phyloP scores from a whole-genome alignment of 2,329 filamentous ascomycete genomes.

The Lasiodiplodia hormozganensis region DNA sequence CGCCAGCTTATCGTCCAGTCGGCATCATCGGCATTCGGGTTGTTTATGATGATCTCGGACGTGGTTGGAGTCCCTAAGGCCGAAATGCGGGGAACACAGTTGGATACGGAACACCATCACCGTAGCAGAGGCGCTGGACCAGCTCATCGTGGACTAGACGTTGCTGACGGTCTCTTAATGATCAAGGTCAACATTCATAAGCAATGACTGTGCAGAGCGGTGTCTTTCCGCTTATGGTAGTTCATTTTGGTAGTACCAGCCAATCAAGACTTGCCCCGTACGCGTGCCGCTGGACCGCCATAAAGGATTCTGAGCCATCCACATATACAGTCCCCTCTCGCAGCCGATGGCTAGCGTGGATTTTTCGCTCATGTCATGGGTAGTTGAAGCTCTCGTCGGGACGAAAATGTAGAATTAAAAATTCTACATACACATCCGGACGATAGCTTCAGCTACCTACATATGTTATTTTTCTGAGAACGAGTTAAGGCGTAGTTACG shows the following conservation, averaged over 20 bases:
- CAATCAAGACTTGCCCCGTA: conserved; percentile 7
- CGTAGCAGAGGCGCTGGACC: not conserved
- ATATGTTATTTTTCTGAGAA: too few relatives aligned
- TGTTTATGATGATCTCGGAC: conserved; percentile 14
- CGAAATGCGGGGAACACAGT: conserved; percentile 21
- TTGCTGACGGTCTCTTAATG: not conserved
- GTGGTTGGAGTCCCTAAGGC: conserved; percentile 11
- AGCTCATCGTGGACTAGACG: not conserved
- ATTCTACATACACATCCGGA: too few relatives aligned
- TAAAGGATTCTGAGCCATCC: not conserved
- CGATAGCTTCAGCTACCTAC: too few relatives aligned
- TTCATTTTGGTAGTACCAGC: not conserved
- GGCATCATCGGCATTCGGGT: not conserved
- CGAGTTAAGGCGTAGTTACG: not conserved
- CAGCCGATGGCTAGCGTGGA: too few relatives aligned
- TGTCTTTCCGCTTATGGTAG: conserved; percentile 10
- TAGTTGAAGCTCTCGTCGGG: too few relatives aligned
- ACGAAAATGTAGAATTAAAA: too few relatives aligned
- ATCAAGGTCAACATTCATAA: not conserved
- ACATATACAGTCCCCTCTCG: not conserved
- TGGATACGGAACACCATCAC: not conserved
- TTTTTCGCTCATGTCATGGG: too few relatives aligned
- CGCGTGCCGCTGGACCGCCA: not conserved
- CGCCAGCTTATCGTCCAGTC: not conserved
- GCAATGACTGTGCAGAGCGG: not conserved